Percentiles rank a stretch among this genome's conserved stretches.
These are phyloP conservation scores for Starmerella floricola DNA, from an alignment of 805 yeast genomes.

Conservation along the genomic window DNA sequence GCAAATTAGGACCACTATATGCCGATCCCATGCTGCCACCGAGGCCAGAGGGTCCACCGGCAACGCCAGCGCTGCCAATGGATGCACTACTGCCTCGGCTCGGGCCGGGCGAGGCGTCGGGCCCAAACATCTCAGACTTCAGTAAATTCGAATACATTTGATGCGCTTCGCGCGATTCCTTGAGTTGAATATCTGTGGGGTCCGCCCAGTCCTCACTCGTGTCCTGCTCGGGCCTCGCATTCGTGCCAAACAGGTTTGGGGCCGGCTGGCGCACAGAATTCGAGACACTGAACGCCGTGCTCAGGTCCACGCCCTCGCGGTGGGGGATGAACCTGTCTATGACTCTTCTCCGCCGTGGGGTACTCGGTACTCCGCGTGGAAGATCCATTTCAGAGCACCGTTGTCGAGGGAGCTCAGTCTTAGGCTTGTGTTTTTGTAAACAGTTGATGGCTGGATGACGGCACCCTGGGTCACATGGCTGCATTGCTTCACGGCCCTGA, in stretches of 20 bases:
- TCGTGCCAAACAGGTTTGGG: no score
- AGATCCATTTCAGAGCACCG: not conserved
- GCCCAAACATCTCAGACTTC: constrained; percentile 80
- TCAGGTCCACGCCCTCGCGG: constrained; percentile 73
- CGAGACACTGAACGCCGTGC: constrained; percentile 63
- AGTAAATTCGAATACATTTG: constrained; percentile 75
- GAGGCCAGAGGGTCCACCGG: constrained; percentile 3
- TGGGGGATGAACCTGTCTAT: constrained; percentile 76
- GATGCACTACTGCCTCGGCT: no score
- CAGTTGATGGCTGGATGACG: no score
- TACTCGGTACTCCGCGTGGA: constrained; percentile 15
- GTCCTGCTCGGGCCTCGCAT: no score
- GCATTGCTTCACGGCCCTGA: no score
- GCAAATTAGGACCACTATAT: not conserved
- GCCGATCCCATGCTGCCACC: not conserved
- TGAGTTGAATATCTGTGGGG: constrained; percentile 32
- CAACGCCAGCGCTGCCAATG: no score
- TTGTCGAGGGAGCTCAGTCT: no score
- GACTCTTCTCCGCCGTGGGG: constrained; percentile 19
- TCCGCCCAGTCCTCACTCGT: not conserved
- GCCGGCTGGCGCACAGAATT: constrained; percentile 30
- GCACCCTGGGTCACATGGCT: not conserved
- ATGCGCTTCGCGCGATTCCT: constrained; percentile 51
- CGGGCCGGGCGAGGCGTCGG: not conserved
- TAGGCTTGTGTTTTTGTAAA: no score